A percentile compares a stretch with the other conserved stretches of the same genome.
Evolutionary conservation across 2,329 filamentous ascomycete species (phyloP).

Genomic region (Alternaria arborescens): DNA sequence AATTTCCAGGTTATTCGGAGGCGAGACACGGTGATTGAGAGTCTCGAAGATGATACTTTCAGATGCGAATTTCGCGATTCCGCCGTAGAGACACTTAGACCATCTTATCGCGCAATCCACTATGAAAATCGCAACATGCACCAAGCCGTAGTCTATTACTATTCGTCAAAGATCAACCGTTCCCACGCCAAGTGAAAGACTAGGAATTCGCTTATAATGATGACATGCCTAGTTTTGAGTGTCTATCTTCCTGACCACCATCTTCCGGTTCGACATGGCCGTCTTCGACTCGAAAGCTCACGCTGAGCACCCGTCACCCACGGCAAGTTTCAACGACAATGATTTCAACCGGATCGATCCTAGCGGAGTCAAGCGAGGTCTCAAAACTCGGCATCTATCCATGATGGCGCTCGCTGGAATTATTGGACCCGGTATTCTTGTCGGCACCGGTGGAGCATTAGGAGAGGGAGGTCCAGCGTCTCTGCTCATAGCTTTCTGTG

Average conservation of each 20-base stretch:
- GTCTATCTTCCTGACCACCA: background rate
- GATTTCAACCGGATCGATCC: slow-evolving; percentile 59
- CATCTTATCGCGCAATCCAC: slow-evolving; percentile 22
- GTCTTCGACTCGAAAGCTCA: slow-evolving; percentile 31
- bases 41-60: background rate
- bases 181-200: slow-evolving; percentile 24
- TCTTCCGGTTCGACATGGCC: slow-evolving; percentile 25
- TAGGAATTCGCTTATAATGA: slow-evolving; percentile 18
- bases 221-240: background rate
- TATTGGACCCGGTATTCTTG: slow-evolving; percentile 74
- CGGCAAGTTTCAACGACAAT: slow-evolving; percentile 32
- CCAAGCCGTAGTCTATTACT: slow-evolving; percentile 6
- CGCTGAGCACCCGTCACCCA: slow-evolving; percentile 26
- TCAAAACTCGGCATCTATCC: slow-evolving; percentile 72
- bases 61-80: background rate
- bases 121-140: slow-evolving; percentile 23
- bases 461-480: slow-evolving; percentile 74
- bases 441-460: slow-evolving; percentile 75
- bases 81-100: background rate
- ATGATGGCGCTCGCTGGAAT: slow-evolving; percentile 64
- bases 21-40: background rate
- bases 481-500: slow-evolving; percentile 76
- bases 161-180: slow-evolving; percentile 6
- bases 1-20: background rate
- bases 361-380: slow-evolving; percentile 72